Evolutionary conservation across 192 early-diverging fungal genomes (phyloP).

Genomic region (Borealophlyctis nickersoniae): DNA sequence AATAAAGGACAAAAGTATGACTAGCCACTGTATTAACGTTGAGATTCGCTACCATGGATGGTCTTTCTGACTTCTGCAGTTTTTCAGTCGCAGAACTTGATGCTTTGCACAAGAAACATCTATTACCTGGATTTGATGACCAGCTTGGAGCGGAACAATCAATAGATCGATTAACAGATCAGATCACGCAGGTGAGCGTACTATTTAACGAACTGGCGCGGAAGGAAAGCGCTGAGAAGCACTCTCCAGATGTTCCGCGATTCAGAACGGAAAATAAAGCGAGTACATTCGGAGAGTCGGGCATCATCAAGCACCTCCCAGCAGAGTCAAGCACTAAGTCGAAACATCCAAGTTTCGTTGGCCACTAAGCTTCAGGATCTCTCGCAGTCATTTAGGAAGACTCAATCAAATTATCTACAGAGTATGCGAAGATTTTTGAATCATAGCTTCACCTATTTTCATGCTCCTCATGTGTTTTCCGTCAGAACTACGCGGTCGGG

Average conservation of each 20-base stretch:
- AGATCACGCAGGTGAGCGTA: slow-evolving; percentile 71
- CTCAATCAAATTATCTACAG: slow-evolving; percentile 84
- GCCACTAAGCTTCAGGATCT: slow-evolving; percentile 87
- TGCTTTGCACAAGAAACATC: slow-evolving; percentile 78
- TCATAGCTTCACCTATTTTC: background rate
- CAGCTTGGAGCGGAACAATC: slow-evolving; percentile 57
- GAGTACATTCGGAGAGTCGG: slow-evolving; percentile 55
- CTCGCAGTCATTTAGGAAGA: slow-evolving; percentile 77
- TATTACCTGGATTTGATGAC: slow-evolving; percentile 95
- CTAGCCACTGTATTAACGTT: too few relatives aligned
- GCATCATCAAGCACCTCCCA: slow-evolving; percentile 1
- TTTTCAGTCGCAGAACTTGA: slow-evolving; percentile 66
- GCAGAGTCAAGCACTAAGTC: slow-evolving; percentile 65
- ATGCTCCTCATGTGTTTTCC: background rate
- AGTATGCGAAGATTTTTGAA: slow-evolving; percentile 46
- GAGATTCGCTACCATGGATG: too few relatives aligned
- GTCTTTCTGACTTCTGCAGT: too few relatives aligned
- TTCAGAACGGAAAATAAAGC: slow-evolving; percentile 76
- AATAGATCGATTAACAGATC: slow-evolving; percentile 77
- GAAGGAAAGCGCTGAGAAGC: background rate
- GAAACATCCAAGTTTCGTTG: slow-evolving; percentile 86
- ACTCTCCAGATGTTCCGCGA: slow-evolving; percentile 71
- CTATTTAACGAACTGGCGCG: slow-evolving; percentile 10
- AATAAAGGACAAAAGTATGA: slow-evolving; percentile 54
- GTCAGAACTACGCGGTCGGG: slow-evolving; percentile 42